These are phyloP conservation scores for Bauhinia variegata DNA, from an alignment of 306 rosid species.

Conservation along the genomic window DNA sequence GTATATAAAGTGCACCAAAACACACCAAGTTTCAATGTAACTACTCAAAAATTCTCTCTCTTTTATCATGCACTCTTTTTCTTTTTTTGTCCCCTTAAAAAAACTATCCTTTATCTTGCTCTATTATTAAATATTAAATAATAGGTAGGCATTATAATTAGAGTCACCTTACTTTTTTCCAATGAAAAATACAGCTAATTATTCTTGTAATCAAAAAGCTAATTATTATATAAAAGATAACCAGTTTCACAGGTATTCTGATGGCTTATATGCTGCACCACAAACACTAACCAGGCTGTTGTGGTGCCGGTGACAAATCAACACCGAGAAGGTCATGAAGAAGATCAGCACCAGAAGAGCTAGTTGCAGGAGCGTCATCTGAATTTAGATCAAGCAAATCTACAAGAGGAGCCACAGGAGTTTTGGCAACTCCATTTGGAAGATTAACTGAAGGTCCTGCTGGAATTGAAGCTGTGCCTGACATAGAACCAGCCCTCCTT, in stretches of 20 bases:
- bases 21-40: background rate
- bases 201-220: constrained; percentile 1
- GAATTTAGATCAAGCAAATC: constrained; percentile 86
- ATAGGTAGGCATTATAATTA: no score
- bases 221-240: constrained; percentile 8
- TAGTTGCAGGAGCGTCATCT: constrained; percentile 80
- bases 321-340: constrained; percentile 94
- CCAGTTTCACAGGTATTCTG: constrained; percentile 3
- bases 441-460: constrained; percentile 60
- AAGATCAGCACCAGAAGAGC: constrained; percentile 79
- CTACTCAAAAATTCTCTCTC: background rate
- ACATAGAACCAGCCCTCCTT: constrained; percentile 70
- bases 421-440: constrained; percentile 80
- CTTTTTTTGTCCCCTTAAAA: no score
- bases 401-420: constrained; percentile 73
- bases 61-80: no score
- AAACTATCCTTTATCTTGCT: no score
- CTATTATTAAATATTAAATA: no score
- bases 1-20: constrained; percentile 5
- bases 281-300: constrained; percentile 71
- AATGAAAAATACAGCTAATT: constrained; percentile 16
- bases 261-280: constrained; percentile 16
- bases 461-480: constrained; percentile 60
- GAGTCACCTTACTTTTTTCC: background rate
- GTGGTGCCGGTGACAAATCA: constrained; percentile 61